Percentiles rank a stretch among this genome's conserved stretches.
Conservation (phyloP, 2,329 filamentous ascomycete genomes). For the Ophiostoma sp. region DNA sequence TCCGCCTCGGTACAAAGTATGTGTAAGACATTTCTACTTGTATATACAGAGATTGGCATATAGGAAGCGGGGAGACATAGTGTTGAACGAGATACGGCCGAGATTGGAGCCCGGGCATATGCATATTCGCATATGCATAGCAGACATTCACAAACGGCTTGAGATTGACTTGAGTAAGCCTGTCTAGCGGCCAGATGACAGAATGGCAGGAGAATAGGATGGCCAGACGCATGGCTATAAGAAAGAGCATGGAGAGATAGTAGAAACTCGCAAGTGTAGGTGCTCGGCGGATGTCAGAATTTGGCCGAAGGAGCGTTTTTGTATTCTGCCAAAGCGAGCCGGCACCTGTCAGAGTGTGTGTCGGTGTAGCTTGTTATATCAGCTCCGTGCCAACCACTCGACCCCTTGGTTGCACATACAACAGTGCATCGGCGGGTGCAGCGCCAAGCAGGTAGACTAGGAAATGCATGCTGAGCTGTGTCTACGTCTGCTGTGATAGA, state of each 20-base stretch:
- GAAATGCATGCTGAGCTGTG: not conserved
- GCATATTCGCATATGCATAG: constrained; percentile 1
- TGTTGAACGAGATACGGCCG: not conserved
- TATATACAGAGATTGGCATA: not conserved
- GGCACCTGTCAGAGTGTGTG: too few relatives aligned
- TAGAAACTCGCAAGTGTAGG: too few relatives aligned
- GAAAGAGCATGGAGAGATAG: too few relatives aligned
- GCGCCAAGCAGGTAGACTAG: not conserved
- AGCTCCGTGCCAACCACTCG: not conserved
- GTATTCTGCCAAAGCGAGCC: too few relatives aligned
- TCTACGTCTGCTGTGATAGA: not conserved
- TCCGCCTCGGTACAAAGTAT: not conserved
- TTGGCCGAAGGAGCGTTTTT: too few relatives aligned
- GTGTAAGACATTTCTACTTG: not conserved
- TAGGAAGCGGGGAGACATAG: not conserved
- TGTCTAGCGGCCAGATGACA: too few relatives aligned
- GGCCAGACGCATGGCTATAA: too few relatives aligned
- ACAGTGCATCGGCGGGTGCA: not conserved
- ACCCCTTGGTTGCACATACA: not conserved
- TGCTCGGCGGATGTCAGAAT: too few relatives aligned
- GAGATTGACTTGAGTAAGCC: too few relatives aligned
- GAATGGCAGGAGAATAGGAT: too few relatives aligned
- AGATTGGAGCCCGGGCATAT: not conserved
- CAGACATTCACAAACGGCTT: not conserved
- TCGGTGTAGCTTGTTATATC: too few relatives aligned